phyloP scores from a whole-genome alignment of 441 rosid species.

The Adansonia rubrostipa region DNA sequence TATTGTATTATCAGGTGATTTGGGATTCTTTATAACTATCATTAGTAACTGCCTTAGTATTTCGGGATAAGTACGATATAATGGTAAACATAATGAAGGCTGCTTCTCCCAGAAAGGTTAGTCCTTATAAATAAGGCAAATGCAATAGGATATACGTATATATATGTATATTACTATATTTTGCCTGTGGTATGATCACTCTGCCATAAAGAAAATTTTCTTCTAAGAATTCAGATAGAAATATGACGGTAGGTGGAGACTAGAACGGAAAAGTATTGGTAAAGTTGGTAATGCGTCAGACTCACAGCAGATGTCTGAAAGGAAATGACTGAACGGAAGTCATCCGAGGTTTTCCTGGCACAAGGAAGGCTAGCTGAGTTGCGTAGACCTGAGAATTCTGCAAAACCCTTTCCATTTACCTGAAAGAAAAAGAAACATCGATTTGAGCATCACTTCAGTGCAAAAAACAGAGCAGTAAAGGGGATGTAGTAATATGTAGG shows the following conservation, averaged over 20 bases:
- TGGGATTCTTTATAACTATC: not conserved
- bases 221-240: not conserved
- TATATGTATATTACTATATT: too few relatives aligned
- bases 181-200: not conserved
- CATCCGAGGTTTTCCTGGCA: constrained; percentile 66
- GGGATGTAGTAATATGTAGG: not conserved
- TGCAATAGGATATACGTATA: not conserved
- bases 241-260: not conserved
- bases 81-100: not conserved
- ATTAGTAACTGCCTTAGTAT: too few relatives aligned
- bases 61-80: too few relatives aligned
- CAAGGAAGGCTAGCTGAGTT: constrained; percentile 62
- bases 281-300: too few relatives aligned
- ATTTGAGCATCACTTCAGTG: not conserved
- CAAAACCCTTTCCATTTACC: constrained; percentile 64
- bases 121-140: not conserved
- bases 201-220: not conserved
- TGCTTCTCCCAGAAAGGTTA: not conserved
- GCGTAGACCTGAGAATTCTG: constrained; percentile 81
- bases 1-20: too few relatives aligned
- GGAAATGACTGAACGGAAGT: constrained; percentile 64
- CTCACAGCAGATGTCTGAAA: constrained; percentile 89
- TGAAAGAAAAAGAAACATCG: constrained; percentile 25
- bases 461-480: not conserved
- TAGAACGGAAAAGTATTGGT: not conserved